These are phyloP conservation scores for Paspalum notatum DNA, from an alignment of 176 grass and related monocot genomes.

Conservation along the genomic window DNA sequence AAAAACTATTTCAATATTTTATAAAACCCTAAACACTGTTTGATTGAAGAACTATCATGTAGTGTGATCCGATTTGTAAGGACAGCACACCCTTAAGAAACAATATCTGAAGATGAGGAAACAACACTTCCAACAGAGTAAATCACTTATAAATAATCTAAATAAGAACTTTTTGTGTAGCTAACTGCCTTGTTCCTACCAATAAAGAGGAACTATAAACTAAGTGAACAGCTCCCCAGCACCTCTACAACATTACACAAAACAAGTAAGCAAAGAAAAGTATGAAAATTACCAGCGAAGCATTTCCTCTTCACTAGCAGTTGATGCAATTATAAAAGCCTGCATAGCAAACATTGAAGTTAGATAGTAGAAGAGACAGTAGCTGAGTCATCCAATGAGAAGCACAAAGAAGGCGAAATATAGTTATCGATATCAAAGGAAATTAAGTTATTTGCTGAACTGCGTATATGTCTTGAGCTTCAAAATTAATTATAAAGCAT, in stretches of 20 bases:
- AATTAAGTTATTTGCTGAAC: not conserved
- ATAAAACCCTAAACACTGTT: not conserved
- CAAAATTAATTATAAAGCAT: slow-evolving; percentile 17
- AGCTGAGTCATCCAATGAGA: not conserved
- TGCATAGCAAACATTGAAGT: slow-evolving; percentile 43
- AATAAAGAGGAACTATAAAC: not conserved
- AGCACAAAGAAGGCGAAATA: not conserved
- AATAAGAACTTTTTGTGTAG: slow-evolving; percentile 1
- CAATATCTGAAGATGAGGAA: not conserved
- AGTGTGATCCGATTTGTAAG: not conserved
- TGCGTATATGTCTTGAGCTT: slow-evolving; percentile 15
- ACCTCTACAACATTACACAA: not conserved
- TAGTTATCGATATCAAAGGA: not conserved
- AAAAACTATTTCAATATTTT: not conserved
- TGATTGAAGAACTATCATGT: not conserved
- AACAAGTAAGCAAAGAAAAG: slow-evolving; percentile 4
- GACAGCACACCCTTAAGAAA: not conserved
- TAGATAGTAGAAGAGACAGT: slow-evolving; percentile 11
- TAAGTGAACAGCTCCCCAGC: not conserved
- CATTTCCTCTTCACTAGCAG: slow-evolving; percentile 97
- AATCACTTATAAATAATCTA: not conserved
- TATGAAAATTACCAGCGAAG: slow-evolving; percentile 71
- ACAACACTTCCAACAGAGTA: not conserved
- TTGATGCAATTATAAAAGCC: slow-evolving; percentile 99
- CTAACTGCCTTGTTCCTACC: not conserved